Conservation (phyloP, 345 rosid species). For the Salix purpurea region DNA sequence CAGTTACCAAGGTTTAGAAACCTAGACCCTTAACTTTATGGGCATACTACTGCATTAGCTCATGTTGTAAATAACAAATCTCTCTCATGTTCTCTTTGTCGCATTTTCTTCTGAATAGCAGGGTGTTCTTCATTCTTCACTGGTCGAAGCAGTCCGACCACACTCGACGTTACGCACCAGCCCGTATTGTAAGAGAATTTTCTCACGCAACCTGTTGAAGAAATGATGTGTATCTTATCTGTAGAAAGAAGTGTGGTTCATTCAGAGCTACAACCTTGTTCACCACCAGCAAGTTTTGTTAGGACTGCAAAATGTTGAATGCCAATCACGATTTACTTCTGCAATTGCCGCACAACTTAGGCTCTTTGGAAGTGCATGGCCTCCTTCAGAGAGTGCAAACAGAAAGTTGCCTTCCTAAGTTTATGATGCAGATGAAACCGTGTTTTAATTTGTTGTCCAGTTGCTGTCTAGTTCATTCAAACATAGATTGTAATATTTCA, state of each 20-base stretch:
- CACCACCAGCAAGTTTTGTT: slow-evolving; percentile 10
- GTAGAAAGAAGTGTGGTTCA: slow-evolving; percentile 27
- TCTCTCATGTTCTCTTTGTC: not conserved
- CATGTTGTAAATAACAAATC: not conserved
- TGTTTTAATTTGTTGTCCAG: slow-evolving; percentile 33
- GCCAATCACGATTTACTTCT: slow-evolving; percentile 18
- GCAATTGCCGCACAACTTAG: slow-evolving; percentile 7
- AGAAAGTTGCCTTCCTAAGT: slow-evolving; percentile 20
- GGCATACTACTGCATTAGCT: not conserved
- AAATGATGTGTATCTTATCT: slow-evolving; percentile 33
- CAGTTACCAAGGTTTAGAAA: slow-evolving; percentile 41
- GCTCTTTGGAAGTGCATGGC: not conserved
- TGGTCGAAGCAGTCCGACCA: slow-evolving; percentile 46
- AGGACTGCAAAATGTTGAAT: slow-evolving; percentile 11
- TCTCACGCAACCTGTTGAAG: slow-evolving; percentile 49
- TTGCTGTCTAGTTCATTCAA: slow-evolving; percentile 28
- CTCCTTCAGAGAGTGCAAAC: slow-evolving; percentile 14
- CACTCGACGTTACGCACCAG: slow-evolving; percentile 44
- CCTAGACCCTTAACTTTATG: not conserved
- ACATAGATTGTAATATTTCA: slow-evolving; percentile 8
- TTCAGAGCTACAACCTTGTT: slow-evolving; percentile 21
- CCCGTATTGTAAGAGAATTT: slow-evolving; percentile 73
- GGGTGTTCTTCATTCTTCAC: slow-evolving; percentile 45
- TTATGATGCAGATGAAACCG: slow-evolving; percentile 21
- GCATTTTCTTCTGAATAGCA: slow-evolving; percentile 23